phyloP scores from a whole-genome alignment of 371 early-diverging fungal genomes.

The Mucor velutinosus region DNA sequence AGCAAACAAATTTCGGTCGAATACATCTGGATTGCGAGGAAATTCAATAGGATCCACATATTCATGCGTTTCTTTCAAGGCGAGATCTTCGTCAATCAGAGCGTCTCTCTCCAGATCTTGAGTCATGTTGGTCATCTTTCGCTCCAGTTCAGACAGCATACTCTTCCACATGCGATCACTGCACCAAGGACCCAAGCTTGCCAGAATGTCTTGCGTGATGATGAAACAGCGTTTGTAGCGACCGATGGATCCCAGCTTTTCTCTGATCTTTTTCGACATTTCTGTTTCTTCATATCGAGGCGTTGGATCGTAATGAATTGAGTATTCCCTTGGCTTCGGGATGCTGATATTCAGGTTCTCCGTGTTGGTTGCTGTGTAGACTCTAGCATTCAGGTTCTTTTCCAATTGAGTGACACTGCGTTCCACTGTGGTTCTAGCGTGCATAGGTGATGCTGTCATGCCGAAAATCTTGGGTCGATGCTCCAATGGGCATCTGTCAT shows the following conservation, averaged over 20 bases:
- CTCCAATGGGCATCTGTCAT: conserved; percentile 51
- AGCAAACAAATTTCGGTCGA: conserved; percentile 39
- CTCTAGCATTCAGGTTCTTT: conserved; percentile 59
- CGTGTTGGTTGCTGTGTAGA: conserved; percentile 62
- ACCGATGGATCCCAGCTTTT: conserved; percentile 36
- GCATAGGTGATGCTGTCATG: conserved; percentile 92
- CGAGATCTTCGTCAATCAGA: conserved; percentile 33
- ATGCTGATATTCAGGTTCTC: conserved; percentile 35
- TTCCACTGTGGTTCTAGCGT: conserved; percentile 46
- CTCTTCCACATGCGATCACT: conserved; percentile 56
- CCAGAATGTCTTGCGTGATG: conserved; percentile 33
- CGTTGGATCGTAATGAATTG: conserved; percentile 49
- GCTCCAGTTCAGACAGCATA: conserved; percentile 38
- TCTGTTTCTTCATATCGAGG: conserved; percentile 42
- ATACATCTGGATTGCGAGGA: conserved; percentile 34
- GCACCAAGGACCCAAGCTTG: conserved; percentile 72
- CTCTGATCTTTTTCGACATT: conserved; percentile 42
- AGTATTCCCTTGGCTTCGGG: conserved; percentile 53
- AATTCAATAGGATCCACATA: conserved; percentile 21
- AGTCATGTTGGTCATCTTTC: conserved; percentile 17
- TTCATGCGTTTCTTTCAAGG: conserved; percentile 28
- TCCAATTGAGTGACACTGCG: conserved; percentile 66
- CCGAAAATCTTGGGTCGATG: conserved; percentile 85
- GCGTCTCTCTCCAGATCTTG: conserved; percentile 21
- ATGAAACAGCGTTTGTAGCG: conserved; percentile 44